Evolutionary conservation across 805 yeast species (phyloP), one percentile per base, ranked within the genome.

Genomic region (Sugiyamaella lignohabitans): DNA sequence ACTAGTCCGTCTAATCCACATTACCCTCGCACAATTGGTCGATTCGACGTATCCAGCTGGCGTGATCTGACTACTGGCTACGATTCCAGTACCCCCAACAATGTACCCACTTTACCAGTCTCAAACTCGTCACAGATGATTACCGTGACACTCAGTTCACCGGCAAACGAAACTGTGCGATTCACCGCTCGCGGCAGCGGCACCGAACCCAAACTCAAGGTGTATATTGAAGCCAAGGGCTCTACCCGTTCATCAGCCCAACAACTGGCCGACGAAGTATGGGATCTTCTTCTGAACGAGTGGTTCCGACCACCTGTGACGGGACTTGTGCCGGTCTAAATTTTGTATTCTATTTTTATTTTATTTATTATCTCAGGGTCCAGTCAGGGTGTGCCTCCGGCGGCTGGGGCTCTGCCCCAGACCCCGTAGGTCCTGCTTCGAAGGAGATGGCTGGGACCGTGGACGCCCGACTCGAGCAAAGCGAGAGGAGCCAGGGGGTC

Each of bases 161-260:
- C 53, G 14, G 50, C 44, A 4, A 63, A 58, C 1, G 75, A 70
- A 37, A 53, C 53, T 18, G 79, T 87, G 1, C 67, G 95, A 30
- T 81, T 89, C 59, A 89, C 98, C 0, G 80, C 86, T 42, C 74
- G 98, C 45, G 97, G 97, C 0, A 87, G 96, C 2, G 98, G 98
- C 8, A 91, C 98, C 0, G 98, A 91, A 63, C 97, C 97, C 2
- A 91, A 91, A 62, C 70, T 91, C 53, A 91, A 91, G 63, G 85
- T 91, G 0, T 91, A 91, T 65, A 81, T 91, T 29, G 98, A 91
- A 60, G 93, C 94, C 0, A 64, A 65, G 37, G 73, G 87, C 0
- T 42, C 52, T 0, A 62, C 68, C 5, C 84, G 74, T 38, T 58
- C 49, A 0, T 59, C 63, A 2, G 85, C 96, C 0, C 50, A 55